Base-by-base conservation (phyloP, 805 yeast genomes). In the Metschnikowia santaceciliae region DNA sequence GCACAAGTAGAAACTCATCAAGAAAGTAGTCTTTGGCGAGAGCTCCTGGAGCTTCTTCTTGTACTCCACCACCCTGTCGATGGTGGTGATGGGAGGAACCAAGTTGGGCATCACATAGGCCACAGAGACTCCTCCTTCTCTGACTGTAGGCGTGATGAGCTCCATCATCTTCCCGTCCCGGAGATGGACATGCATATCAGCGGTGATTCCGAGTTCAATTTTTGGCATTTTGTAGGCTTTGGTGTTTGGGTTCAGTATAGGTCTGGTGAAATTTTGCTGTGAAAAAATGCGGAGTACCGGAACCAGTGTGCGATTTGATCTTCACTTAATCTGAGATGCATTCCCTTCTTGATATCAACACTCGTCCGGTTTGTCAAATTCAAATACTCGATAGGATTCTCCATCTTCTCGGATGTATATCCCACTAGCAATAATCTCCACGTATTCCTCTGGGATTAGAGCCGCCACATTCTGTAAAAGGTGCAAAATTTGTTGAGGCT, bases 61-160 rank as follows among this genome's bases (percentile, higher is more conserved):
- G 74, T 94, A 94, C 46, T 79, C 80, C 13, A 80, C 67, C 15
- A 85, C 98, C 56, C 80, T 76, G 11, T 83, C 86, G 40, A 90
- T 74, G 6, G 90, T 83, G 1, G 92, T 87, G 50, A 94, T 67
- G 32, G 99, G 99, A 6, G 99, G 99, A 23, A 83, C 88, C 56
- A 94, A 72, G 68, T 94, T 94, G 34, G 99, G 99, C 99, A 94
- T 94, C 54, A 94, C 81, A 64, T 90, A 94, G 1, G 95, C 96
- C 44, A 90, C 83, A 4, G 96, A 86, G 13, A 88, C 76, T 55
- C 99, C 99, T 44, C 99, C 99, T 54, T 84, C 81, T 60, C 83
- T 80, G 15, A 94, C 88, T 0, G 96, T 86, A 6, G 99, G 99
- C 0, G 97, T 80, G 38, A 91, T 88, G 35, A 89, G 78, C 59